Evolutionary conservation across 805 yeast species (phyloP).

Genomic region (Sugiyamaella boreocaroliniensis): DNA sequence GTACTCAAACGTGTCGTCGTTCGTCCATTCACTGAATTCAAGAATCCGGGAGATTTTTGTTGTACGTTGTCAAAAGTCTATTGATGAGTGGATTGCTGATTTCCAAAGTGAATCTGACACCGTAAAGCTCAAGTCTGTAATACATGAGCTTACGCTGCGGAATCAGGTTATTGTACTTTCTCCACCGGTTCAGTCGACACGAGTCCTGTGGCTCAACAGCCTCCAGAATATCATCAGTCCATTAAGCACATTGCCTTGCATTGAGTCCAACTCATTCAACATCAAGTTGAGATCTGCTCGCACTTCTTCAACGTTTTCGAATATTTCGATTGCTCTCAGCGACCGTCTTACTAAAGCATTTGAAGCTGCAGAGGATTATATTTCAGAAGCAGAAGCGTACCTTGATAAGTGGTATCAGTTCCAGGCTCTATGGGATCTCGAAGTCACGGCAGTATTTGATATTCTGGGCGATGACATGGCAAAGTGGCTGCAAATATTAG

Average conservation of each 20-base stretch:
- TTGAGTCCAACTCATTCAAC: conserved; percentile 1
- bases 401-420: conserved; percentile 47
- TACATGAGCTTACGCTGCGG: conserved; percentile 24
- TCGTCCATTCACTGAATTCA: conserved; percentile 33
- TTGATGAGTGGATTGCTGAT: conserved; percentile 22
- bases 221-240: conserved; percentile 12
- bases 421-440: conserved; percentile 55
- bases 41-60: conserved; percentile 28
- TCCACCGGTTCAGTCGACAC: conserved; percentile 26
- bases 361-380: conserved; percentile 30
- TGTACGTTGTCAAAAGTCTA: conserved; percentile 24
- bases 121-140: neutral
- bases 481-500: conserved; percentile 45
- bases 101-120: conserved; percentile 4
- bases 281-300: neutral
- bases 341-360: conserved; percentile 23
- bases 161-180: conserved; percentile 24
- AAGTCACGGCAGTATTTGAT: conserved; percentile 35
- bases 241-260: neutral
- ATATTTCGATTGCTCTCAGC: conserved; percentile 8
- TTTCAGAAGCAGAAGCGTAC: conserved; percentile 33
- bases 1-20: conserved; percentile 30
- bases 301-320: conserved; percentile 3
- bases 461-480: conserved; percentile 32
- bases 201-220: conserved; percentile 18